Evolutionary conservation across 345 rosid genomes (phyloP).

Genomic region (Ceriops decandra): DNA sequence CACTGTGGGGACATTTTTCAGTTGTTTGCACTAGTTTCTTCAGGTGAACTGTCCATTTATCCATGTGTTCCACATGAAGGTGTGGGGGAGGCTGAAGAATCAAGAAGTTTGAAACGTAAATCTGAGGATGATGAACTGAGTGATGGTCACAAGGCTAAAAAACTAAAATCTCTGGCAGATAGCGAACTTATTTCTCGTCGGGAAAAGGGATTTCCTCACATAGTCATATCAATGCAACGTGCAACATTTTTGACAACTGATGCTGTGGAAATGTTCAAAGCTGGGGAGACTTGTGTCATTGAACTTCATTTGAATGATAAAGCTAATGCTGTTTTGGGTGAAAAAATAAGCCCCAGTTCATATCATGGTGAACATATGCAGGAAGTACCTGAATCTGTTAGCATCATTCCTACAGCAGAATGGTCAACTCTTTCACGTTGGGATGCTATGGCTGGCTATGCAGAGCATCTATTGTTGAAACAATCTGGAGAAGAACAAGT

Average conservation of each 20-base stretch:
- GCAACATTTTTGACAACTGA: conserved; percentile 37
- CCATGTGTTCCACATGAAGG: conserved; percentile 79
- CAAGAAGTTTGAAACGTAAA: conserved; percentile 69
- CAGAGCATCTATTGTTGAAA: conserved; percentile 38
- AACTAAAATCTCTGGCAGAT: conserved; percentile 53
- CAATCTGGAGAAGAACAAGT: conserved; percentile 28
- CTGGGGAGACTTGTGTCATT: conserved; percentile 27
- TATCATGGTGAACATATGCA: conserved; percentile 32
- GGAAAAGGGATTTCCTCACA: conserved; percentile 96
- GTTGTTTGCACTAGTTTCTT: conserved; percentile 65
- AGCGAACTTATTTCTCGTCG: conserved; percentile 75
- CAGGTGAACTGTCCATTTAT: conserved; percentile 67
- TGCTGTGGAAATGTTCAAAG: conserved; percentile 51
- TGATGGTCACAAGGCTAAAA: conserved; percentile 52
- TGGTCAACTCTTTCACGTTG: conserved; percentile 51
- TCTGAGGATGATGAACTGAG: conserved; percentile 53
- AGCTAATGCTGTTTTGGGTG: conserved; percentile 22
- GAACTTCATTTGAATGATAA: conserved; percentile 34
- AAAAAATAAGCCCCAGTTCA: conserved; percentile 22
- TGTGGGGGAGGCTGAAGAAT: conserved; percentile 88
- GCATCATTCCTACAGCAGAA: conserved; percentile 32
- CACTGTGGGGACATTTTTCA: conserved; percentile 89
- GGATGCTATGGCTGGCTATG: conserved; percentile 71
- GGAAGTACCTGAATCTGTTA: conserved; percentile 36
- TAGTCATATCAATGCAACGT: conserved; percentile 50